Conservation (phyloP, 169 alveolate species). For the Eimeria acervulina region DNA sequence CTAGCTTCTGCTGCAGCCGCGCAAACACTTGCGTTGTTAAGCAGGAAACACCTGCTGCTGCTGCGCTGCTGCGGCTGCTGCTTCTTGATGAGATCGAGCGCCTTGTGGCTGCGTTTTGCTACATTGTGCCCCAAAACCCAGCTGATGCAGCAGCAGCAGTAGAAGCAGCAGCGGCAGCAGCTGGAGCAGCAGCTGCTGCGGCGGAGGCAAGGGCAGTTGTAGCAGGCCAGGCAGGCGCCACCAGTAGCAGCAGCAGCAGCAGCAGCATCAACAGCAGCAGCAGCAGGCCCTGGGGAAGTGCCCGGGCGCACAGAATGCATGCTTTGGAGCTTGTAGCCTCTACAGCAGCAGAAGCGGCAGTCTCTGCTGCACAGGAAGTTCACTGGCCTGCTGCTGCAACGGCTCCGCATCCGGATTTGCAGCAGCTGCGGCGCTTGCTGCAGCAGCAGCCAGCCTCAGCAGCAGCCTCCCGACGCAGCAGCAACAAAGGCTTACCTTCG, state of each 20-base stretch:
- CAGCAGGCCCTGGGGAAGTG: not conserved
- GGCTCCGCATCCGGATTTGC: conserved; percentile 32
- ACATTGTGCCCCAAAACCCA: conserved; percentile 19
- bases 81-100: conserved; percentile 58
- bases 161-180: conserved; percentile 40
- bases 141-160: conserved; percentile 51
- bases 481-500: not conserved
- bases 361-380: not conserved
- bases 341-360: conserved; percentile 60
- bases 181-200: conserved; percentile 39
- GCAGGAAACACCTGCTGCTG: not conserved
- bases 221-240: conserved; percentile 8
- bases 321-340: conserved; percentile 7
- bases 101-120: conserved; percentile 37
- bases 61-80: conserved; percentile 39
- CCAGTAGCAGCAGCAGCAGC: conserved; percentile 3
- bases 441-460: conserved; percentile 59
- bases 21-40: not conserved
- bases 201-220: conserved; percentile 20
- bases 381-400: conserved; percentile 29
- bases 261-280: not conserved
- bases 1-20: conserved; percentile 19
- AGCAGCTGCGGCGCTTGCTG: conserved; percentile 8
- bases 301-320: not conserved
- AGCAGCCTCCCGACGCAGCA: conserved; percentile 26